Base-by-base conservation (phyloP, 1,139 yeast species). In the Suhomyces kunorum region DNA sequence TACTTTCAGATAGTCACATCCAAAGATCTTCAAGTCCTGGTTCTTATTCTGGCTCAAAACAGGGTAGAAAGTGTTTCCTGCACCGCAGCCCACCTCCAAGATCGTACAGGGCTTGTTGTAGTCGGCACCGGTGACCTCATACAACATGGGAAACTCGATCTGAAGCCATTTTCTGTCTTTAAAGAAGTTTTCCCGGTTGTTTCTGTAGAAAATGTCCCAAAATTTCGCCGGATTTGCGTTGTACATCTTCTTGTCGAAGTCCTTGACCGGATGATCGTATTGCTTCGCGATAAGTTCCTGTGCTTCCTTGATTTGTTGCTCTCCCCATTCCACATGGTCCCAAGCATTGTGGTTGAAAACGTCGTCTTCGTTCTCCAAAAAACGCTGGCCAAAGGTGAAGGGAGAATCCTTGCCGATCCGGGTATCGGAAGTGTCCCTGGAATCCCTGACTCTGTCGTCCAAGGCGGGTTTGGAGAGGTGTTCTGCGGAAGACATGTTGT, bases 261-360 rank as follows among this genome's bases (percentile, higher is more conserved):
- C 96, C 36, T 80, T 73, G 12, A 94, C 98, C 0, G 98, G 98
- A 40, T 73, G 68, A 34, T 83, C 88, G 47, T 79, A 78, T 59
- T 92, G 99, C 49, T 80, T 78, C 11, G 78, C 66, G 20, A 92
- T 85, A 61, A 83, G 80, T 51, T 74, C 81, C 58, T 86, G 76
- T 3, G 97, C 96, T 50, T 83, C 81, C 15, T 71, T 61, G 20
- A 83, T 66, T 59, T 94, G 98, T 52, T 88, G 96, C 36, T 85
- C 89, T 35, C 95, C 98, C 96, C 97, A 90, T 57, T 89, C 96
- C 15, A 89, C 97, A 59, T 94, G 96, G 60, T 92, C 99, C 83
- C 99, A 92, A 0, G 99, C 98, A 61, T 92, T 92, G 59, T 87
- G 95, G 48, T 78, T 78, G 81, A 95, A 92, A 1, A 94, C 96